These are phyloP conservation scores for Euphorbia tirucalli DNA, from an alignment of 345 rosid species.

Conservation along the genomic window DNA sequence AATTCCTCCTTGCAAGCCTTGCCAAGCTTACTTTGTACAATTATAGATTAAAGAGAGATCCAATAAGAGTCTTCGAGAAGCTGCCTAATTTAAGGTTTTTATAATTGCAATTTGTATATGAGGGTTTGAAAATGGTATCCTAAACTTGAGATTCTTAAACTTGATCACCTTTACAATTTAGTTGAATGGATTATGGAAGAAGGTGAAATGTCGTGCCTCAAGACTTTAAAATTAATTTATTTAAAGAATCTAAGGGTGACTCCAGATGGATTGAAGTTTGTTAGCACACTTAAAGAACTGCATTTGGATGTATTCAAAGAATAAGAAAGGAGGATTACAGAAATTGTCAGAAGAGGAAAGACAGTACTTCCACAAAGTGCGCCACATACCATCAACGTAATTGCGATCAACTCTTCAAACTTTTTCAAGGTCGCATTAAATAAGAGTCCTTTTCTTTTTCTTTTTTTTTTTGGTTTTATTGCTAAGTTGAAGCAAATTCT, in stretches of 20 bases:
- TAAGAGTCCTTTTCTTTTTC: no score
- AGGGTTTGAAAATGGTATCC: constrained; percentile 12
- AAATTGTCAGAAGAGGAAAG: no score
- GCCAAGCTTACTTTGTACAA: neutral
- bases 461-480: no score
- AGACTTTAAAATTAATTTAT: neutral
- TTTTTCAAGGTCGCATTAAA: no score
- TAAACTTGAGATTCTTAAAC: neutral
- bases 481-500: no score
- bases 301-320: neutral
- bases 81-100: constrained; percentile 3
- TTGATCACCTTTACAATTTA: neutral
- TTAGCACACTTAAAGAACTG: neutral
- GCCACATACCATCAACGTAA: no score
- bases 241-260: neutral
- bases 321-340: no score
- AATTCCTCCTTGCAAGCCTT: constrained; percentile 3
- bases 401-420: no score
- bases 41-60: neutral
- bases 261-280: constrained; percentile 4
- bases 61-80: neutral
- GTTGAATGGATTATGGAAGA: constrained; percentile 7
- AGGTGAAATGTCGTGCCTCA: constrained; percentile 7
- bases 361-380: no score
- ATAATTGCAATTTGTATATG: no score